A percentile compares a stretch with the other conserved stretches of the same genome.
Evolutionary conservation across 768 basidiomycete species (phyloP).

Genomic region (Tricholomella constricta): DNA sequence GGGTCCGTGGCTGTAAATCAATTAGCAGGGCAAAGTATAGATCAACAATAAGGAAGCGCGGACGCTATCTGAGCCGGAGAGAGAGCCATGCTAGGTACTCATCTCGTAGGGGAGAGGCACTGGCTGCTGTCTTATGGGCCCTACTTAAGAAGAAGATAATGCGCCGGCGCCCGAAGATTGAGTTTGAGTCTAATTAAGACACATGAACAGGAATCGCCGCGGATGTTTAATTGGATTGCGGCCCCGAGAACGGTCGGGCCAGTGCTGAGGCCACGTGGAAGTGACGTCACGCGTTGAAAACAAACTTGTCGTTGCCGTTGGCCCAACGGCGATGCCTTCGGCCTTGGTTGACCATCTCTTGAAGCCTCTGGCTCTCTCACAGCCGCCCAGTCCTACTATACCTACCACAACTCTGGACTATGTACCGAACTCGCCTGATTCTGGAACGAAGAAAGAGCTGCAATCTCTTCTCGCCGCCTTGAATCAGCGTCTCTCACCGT

Average conservation of each 20-base stretch:
- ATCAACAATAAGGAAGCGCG: constrained; percentile 13
- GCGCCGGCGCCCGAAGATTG: background rate
- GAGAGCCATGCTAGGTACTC: constrained; percentile 3
- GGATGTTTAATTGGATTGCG: background rate
- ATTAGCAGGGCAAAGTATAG: background rate
- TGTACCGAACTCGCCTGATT: constrained; percentile 4
- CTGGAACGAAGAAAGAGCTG: constrained; percentile 33
- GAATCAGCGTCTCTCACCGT: constrained; percentile 25
- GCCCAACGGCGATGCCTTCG: constrained; percentile 28
- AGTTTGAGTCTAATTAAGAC: background rate
- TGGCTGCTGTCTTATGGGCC: too few species aligned
- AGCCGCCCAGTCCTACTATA: constrained; percentile 20
- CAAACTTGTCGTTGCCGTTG: background rate
- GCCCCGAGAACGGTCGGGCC: background rate
- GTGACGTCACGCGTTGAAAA: constrained; percentile 23
- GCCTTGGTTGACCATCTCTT: constrained; percentile 42
- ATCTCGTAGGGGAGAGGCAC: background rate
- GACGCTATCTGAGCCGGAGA: constrained; percentile 38
- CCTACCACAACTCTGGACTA: background rate
- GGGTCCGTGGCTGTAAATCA: constrained; percentile 42
- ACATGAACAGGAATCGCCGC: background rate
- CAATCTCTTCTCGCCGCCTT: constrained; percentile 41
- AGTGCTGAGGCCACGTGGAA: constrained; percentile 9
- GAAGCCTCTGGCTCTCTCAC: constrained; percentile 30
- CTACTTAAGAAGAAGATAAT: too few species aligned